Evolutionary conservation across 495 filamentous ascomycete species (phyloP).

Genomic region (Ramalina peruviana): DNA sequence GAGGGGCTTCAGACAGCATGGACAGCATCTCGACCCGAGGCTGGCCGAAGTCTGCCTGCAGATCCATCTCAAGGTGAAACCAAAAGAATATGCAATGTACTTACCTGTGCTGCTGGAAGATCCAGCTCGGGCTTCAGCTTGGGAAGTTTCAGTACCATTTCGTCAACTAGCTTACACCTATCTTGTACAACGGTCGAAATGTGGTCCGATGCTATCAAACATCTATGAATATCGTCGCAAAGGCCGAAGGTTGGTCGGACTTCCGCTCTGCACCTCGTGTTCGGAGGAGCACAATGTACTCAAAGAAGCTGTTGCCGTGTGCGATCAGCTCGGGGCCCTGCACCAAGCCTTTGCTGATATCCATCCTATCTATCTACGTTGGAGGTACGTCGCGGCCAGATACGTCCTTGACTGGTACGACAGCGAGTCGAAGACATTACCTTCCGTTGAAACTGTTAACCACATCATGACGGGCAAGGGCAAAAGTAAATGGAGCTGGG

Average conservation of each 20-base stretch:
- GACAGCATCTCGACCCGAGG: slow-evolving; percentile 29
- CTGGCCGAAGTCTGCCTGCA: slow-evolving; percentile 34
- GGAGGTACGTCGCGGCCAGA: not conserved
- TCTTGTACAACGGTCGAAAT: slow-evolving; percentile 21
- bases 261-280: not conserved
- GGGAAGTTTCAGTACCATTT: slow-evolving; percentile 40
- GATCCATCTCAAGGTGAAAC: slow-evolving; percentile 12
- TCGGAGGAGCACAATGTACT: not conserved
- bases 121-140: slow-evolving; percentile 44
- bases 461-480: slow-evolving; percentile 14
- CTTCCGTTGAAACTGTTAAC: not conserved
- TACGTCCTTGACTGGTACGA: slow-evolving; percentile 4
- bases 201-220: slow-evolving; percentile 17
- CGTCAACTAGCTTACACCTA: slow-evolving; percentile 46
- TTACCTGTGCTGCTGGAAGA: slow-evolving; percentile 46
- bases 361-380: not conserved
- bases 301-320: too few relatives aligned
- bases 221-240: slow-evolving; percentile 32
- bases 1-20: not conserved
- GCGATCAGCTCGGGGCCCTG: not conserved
- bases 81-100: slow-evolving; percentile 31
- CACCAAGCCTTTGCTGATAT: not conserved
- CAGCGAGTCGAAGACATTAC: not conserved
- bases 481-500: slow-evolving; percentile 32
- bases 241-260: slow-evolving; percentile 9